These are phyloP conservation scores for Epithemia pelagica DNA, from an alignment of 108 stramenopile genomes.

Conservation along the genomic window DNA sequence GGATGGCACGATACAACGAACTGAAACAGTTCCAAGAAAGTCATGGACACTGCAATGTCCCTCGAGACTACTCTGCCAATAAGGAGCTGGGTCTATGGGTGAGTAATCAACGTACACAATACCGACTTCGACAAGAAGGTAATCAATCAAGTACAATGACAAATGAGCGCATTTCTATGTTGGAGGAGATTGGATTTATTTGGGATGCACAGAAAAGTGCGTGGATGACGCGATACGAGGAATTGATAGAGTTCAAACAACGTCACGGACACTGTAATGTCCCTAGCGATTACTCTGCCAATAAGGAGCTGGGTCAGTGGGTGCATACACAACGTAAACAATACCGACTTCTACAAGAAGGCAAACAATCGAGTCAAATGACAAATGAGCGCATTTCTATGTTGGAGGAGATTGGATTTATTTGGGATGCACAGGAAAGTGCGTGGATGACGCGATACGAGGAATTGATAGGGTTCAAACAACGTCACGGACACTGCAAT, in stretches of 20 bases:
- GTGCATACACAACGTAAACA: conserved; percentile 13
- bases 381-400: conserved; percentile 9
- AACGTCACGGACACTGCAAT: conserved; percentile 30
- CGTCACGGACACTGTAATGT: conserved; percentile 34
- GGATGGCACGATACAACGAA: conserved; percentile 18
- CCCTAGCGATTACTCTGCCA: conserved; percentile 14
- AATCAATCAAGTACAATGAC: conserved; percentile 11
- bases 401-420: conserved; percentile 16
- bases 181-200: conserved; percentile 17
- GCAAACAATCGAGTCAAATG: conserved; percentile 9
- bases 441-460: conserved; percentile 21
- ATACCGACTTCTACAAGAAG: neutral
- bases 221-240: conserved; percentile 15
- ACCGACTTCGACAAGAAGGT: neutral
- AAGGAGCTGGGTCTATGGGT: conserved; percentile 27
- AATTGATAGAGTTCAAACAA: conserved; percentile 16
- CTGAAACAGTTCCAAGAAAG: conserved; percentile 17
- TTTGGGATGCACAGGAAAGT: conserved; percentile 7
- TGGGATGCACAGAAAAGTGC: too few relatives aligned
- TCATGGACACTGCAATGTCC: conserved; percentile 36
- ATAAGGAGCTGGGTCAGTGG: conserved; percentile 25
- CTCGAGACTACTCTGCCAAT: conserved; percentile 15
- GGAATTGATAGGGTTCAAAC: conserved; percentile 16
- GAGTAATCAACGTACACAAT: conserved; percentile 6
- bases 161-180: conserved; percentile 6